Evolutionary conservation across 2,329 filamentous ascomycete species (phyloP), one percentile per base, ranked within the genome.

Genomic region (Neofusicoccum ribis): DNA sequence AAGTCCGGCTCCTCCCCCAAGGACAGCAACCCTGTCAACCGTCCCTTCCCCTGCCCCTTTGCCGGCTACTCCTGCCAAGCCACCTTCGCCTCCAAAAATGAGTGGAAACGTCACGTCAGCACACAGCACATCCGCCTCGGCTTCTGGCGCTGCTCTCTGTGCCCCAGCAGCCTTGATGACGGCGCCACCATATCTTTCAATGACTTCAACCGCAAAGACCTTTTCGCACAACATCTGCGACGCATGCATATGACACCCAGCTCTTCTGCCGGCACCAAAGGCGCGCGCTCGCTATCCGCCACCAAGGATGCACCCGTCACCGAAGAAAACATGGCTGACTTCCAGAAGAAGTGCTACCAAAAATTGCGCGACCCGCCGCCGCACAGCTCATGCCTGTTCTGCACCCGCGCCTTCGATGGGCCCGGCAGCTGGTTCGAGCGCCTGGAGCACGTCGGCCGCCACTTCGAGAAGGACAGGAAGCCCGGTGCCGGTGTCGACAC

Each of bases 91-190:
- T 89, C 85, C 70, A 97, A 96, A 80, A 97, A 97, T 74, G 93
- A 97, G 76, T 97, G 94, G 94, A 97, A 97, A 77, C 88, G 94
- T 0, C 94, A 98, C 74, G 87, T 94, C 71, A 81, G 83, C 37
- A 91, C 90, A 0, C 91, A 96, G 73, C 94, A 98, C 73, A 82
- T 97, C 23, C 86, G 89, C 63, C 82, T 91, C 3, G 81, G 85
- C 50, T 91, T 88, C 78, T 97, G 89, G 86, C 83, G 89, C 65
- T 98, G 93, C 79, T 85, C 88, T 69, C 81, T 90, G 37, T 89
- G 86, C 67, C 72, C 77, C 7, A 75, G 66, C n/a, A 67, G n/a
- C 41, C 73, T 69, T n/a, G 70, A 73, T 17, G 75, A 76, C 43
- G 69, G 74, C 12, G 46, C 69, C 15, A 69, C 67, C 51, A 49